These are phyloP conservation scores for Solanum medicagineum DNA, from an alignment of 257 asterid genomes.

Conservation along the genomic window DNA sequence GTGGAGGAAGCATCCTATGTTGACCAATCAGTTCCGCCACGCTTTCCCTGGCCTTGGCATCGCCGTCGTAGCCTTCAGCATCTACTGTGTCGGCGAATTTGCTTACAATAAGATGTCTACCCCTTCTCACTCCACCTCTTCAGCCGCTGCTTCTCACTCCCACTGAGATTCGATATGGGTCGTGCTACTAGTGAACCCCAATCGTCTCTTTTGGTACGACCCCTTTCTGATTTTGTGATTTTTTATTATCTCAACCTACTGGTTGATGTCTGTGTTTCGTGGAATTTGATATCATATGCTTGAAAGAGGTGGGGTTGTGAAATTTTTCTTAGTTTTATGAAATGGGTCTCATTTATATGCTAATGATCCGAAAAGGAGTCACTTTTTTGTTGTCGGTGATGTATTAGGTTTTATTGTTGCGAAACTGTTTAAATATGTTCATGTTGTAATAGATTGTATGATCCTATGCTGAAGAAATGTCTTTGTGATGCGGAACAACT, in stretches of 20 bases:
- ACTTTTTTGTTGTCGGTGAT: not conserved
- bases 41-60: conserved; percentile 91
- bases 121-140: conserved; percentile 49
- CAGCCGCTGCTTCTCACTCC: conserved; percentile 44
- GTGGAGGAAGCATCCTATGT: conserved; percentile 96
- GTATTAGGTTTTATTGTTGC: not conserved
- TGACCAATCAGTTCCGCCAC: conserved; percentile 77
- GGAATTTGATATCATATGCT: not conserved
- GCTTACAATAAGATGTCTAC: conserved; percentile 41
- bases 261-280: not conserved
- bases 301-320: too few relatives aligned
- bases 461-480: not conserved
- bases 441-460: not conserved
- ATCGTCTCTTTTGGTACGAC: not conserved
- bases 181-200: not conserved
- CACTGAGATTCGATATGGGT: conserved; percentile 3
- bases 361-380: not conserved
- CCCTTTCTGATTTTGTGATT: not conserved
- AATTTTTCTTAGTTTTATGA: not conserved
- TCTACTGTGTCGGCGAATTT: conserved; percentile 41
- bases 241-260: not conserved
- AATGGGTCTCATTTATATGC: not conserved
- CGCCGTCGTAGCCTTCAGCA: conserved; percentile 69
- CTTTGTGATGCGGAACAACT: not conserved
- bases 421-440: not conserved